Evolutionary conservation across 2,329 filamentous ascomycete species (phyloP), one percentile per base, ranked within the genome.

Genomic region (Fusarium papillatum): DNA sequence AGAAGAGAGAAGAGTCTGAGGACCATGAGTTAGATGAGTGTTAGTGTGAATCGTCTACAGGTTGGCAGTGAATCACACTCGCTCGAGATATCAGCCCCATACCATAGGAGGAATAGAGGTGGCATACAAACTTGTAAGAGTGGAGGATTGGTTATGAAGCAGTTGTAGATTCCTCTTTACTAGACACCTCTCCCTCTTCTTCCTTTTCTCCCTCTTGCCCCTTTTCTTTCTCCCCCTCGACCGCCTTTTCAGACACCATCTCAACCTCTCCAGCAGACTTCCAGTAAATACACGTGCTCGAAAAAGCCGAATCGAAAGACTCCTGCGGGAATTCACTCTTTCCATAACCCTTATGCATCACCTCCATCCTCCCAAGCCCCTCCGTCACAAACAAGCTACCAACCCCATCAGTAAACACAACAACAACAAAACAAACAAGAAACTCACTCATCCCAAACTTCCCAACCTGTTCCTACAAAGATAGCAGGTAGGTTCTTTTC

Each of bases 381-480:
- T 78, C 69, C 2, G 72, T 48, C 13, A 41, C 61, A 50, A 70
- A 73, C 46, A 73, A 64, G 14, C 72, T 80, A 36, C 10, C 4
- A 36, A 31, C 9, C 8, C 9, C 61, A 24, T 75, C 57, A 73
- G 68, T 38, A 14, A 9, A 7, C 5, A 9, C 31, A 7, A 8
- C 2, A 17, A 22, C 24, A 22, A 9, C 22, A n/a, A 19, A 6
- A 9, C 10, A 6, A 22, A 7, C 6, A 16, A 38, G 1, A 38
- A 19, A 82, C 86, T 78, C 78, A 90, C 88, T 83, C 80, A 62
- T 90, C 86, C 88, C 90, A 91, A 2, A 85, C 84, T 11, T 86
- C 83, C 79, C 86, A 87, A 0, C 85, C 84, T 0, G 89, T 92
- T 0, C 92, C 92, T 17, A 94, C 85, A 16, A 92, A 90, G 3